A percentile compares a stretch with the other conserved stretches of the same genome.
Conservation (phyloP, 192 early-diverging fungal genomes). For the Chytriomyces sp. region DNA sequence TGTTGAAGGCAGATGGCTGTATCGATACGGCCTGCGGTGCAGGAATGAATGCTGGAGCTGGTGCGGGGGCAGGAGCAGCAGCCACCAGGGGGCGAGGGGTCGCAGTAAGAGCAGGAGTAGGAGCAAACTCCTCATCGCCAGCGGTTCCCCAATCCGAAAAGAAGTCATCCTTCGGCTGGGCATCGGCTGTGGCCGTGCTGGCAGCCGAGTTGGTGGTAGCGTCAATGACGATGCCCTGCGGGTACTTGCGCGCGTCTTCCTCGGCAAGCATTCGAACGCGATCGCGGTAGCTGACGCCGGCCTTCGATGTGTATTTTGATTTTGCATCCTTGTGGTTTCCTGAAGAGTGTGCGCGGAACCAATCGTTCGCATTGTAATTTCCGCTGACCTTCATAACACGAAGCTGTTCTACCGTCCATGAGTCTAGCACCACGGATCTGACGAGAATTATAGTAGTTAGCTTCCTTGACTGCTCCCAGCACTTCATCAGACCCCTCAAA, state of each 20-base stretch:
- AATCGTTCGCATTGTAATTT: slow-evolving; percentile 79
- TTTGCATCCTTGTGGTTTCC: slow-evolving; percentile 72
- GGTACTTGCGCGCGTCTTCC: slow-evolving; percentile 35
- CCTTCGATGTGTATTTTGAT: slow-evolving; percentile 75
- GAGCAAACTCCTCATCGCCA: slow-evolving; percentile 25
- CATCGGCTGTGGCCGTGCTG: slow-evolving; percentile 17
- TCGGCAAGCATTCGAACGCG: slow-evolving; percentile 6
- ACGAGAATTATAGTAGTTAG: neutral
- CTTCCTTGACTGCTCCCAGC: too few relatives aligned
- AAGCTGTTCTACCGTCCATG: slow-evolving; percentile 92
- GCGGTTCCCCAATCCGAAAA: slow-evolving; percentile 62
- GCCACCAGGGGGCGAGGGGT: slow-evolving; percentile 29
- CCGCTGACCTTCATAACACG: slow-evolving; percentile 85
- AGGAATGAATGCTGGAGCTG: neutral
- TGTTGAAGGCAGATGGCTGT: neutral
- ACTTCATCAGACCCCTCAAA: too few relatives aligned
- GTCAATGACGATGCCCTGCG: slow-evolving; percentile 49
- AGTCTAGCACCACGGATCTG: slow-evolving; percentile 86
- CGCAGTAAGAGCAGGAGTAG: slow-evolving; percentile 42
- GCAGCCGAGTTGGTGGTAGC: slow-evolving; percentile 24
- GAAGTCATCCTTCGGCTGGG: slow-evolving; percentile 59
- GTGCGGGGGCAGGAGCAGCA: neutral
- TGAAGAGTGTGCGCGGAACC: slow-evolving; percentile 75
- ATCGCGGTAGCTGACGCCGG: slow-evolving; percentile 77
- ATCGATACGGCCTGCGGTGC: neutral